Base-by-base conservation (phyloP, 305 asterid species). In the Rubia occidens region DNA sequence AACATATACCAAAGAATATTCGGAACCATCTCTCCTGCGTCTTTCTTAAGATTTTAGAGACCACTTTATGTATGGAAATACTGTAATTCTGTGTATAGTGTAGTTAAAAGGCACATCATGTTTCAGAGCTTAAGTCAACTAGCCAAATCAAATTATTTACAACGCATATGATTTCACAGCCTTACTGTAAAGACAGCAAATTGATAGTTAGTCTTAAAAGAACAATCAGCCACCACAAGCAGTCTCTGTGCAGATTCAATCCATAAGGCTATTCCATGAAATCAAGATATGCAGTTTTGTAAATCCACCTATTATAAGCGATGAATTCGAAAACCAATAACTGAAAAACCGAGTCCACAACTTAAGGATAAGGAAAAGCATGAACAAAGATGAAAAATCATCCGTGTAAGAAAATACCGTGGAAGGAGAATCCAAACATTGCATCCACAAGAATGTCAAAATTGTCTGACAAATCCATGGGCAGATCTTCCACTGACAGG, bases 351-450 rank as follows among this genome's bases (percentile, higher is more conserved):
- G 7, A 10, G 15, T 18, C 35, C 13, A 20, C 4, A 40, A 64
- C 29, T 39, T 15, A 64, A 64, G 68, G 15, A 42, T 64, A 42
- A n/a, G 11, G 59, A 53, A 17, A 10, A 10, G 44, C 10, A 42
- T 6, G 14, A 18, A 14, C 5, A 18, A 9, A 18, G 1, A 20
- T 1, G 40, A 39, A 13, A 37, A 39, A 55, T 39, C 20, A 13
- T 55, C 24, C 3, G 24, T n/a, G 43, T 37, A 32, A 40, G 44
- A n/a, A 49, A n/a, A n/a, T 84, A 94, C 97, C 99, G 59, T 87
- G 96, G 82, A 90, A 90, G 32, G 97, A 94, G 85, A 90, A 90
- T 72, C 97, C 97, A 71, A 90, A 94, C 73, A 94, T 83, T 43
- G 98, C 97, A 89, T 94, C 97, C 69, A 94, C 85, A 61, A 90